phyloP scores from a whole-genome alignment of 208 protist species.

The Naegleria lovaniensis region DNA sequence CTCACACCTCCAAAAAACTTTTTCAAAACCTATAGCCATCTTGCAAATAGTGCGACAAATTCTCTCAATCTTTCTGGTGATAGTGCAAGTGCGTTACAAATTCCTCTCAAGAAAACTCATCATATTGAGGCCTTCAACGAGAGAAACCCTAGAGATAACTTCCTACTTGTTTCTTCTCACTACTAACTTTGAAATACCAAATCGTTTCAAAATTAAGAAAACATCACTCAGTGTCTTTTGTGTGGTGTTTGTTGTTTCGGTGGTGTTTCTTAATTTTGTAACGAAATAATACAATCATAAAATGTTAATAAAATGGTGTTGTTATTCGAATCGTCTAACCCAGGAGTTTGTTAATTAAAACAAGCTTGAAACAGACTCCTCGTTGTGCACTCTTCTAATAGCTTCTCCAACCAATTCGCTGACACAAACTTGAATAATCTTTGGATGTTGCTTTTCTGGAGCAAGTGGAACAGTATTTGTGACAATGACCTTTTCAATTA shows the following conservation, averaged over 20 bases:
- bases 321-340: neutral
- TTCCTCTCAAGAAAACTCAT: neutral
- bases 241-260: no score
- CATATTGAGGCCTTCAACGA: neutral
- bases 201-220: no score
- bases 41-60: neutral
- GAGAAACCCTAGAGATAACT: neutral
- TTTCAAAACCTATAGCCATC: neutral
- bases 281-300: neutral
- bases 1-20: neutral
- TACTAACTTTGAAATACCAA: no score
- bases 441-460: conserved; percentile 46
- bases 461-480: conserved; percentile 78
- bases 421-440: conserved; percentile 68
- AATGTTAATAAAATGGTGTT: neutral
- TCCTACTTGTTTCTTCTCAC: neutral
- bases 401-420: conserved; percentile 72
- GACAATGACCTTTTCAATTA: conserved; percentile 76
- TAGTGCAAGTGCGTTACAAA: neutral
- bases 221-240: no score
- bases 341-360: conserved; percentile 32
- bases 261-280: no score
- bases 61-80: neutral
- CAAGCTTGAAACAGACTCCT: conserved; percentile 65
- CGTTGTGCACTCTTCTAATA: conserved; percentile 70